Evolutionary conservation across 2,329 filamentous ascomycete genomes (phyloP), one percentile per base, ranked within the genome.

Genomic region (Pseudogymnoascus sp.): DNA sequence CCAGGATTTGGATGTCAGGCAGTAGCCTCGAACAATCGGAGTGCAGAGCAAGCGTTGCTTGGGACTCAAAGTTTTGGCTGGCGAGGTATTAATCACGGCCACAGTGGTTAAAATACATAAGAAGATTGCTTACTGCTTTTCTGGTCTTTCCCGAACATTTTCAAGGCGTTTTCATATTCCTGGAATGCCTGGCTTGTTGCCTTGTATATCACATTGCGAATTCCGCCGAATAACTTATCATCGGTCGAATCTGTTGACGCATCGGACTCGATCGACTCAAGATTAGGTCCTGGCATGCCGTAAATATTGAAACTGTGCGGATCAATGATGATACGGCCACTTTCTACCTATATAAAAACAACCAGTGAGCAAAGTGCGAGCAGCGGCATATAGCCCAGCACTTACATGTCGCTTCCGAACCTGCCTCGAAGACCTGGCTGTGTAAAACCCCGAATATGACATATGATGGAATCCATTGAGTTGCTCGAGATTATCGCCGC

Each of bases 1-100:
- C 71, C 72, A 75, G 31, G 67, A 66, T 65, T 75, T 75, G 8
- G 65, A 67, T 5, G 69, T 72, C 28, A 75, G 62, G 25, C 68
- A 72, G 60, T 72, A 74, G 0, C 73, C 73, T 60, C 65, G 67
- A 7, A 73, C 52, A 35, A 66, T 65, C 7, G 71, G 68, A n/a
- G 65, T 66, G 49, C 72, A 75, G 6, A 74, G 61, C 23, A 69
- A 45, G 41, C 58, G 59, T 58, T 65, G 64, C 52, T 63, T 64
- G 7, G 62, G 23, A 61, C 16, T 64, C 6, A 64, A 23, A 25
- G 23, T 12, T 55, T 33, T 62, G 5, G 61, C 61, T 64, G 11
- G 28, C 23, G 28, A 7, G 5, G 21, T 18, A 55, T 64, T 38
- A 64, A 40, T 14, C 25, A 62, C 21, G 41, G 37, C 37, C 28